phyloP scores from a whole-genome alignment of 2,329 filamentous ascomycete species.

The Metarhizium brunneum region DNA sequence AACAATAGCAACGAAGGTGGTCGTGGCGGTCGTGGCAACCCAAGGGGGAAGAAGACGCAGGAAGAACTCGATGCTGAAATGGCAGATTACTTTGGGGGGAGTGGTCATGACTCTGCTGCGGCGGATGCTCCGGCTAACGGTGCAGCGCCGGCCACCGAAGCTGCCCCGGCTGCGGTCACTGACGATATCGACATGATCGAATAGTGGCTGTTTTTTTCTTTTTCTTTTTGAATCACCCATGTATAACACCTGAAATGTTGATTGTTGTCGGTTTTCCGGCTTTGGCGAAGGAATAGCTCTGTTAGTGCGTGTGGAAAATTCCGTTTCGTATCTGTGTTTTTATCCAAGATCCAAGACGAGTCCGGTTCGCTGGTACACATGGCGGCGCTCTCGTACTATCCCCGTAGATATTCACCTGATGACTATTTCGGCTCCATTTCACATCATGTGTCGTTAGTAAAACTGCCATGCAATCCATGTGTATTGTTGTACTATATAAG shows the following conservation, averaged over 20 bases:
- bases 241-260: neutral
- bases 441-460: neutral
- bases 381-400: too few species aligned
- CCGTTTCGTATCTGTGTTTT: neutral
- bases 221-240: neutral
- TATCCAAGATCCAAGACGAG: too few species aligned
- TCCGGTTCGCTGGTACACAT: too few species aligned
- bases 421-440: neutral
- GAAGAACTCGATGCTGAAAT: conserved; percentile 95
- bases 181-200: conserved; percentile 67
- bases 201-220: conserved; percentile 20
- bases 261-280: neutral
- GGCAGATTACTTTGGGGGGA: conserved; percentile 75
- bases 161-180: conserved; percentile 15
- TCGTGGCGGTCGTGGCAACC: conserved; percentile 28
- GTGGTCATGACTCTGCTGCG: conserved; percentile 26
- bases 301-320: neutral
- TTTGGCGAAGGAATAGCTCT: neutral
- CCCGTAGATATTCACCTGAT: too few species aligned
- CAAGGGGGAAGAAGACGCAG: conserved; percentile 72
- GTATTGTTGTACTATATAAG: neutral
- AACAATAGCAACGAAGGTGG: conserved; percentile 24
- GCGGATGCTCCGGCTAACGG: conserved; percentile 25
- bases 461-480: neutral
- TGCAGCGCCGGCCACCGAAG: conserved; percentile 16